A percentile compares a stretch with the other conserved stretches of the same genome.
Conservation (phyloP, 139 green algal species). For the Deuterostichococcus epilithicus region DNA sequence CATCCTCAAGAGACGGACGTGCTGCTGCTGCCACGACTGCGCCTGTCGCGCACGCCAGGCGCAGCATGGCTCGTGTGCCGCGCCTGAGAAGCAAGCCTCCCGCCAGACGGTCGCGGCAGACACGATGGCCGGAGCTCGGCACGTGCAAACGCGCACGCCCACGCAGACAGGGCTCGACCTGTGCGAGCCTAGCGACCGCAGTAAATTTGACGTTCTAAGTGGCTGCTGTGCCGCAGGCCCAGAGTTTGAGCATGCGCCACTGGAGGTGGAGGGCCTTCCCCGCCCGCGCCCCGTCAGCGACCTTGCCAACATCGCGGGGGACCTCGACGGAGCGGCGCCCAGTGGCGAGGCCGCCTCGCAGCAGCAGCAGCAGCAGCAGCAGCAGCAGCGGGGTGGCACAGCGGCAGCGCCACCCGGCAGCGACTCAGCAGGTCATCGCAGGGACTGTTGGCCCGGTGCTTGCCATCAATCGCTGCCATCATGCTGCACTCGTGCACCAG, state of each 20-base stretch:
- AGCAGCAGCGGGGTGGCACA: too few species aligned
- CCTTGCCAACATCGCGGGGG: neutral
- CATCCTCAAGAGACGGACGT: neutral
- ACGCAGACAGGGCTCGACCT: neutral
- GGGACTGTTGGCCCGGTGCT: too few species aligned
- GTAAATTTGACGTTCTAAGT: neutral
- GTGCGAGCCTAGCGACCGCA: neutral
- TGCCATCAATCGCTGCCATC: too few species aligned
- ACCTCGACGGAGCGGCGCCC: too few species aligned
- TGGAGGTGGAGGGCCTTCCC: conserved; percentile 19
- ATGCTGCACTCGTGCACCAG: too few species aligned
- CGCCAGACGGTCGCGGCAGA: neutral
- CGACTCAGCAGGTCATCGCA: too few species aligned
- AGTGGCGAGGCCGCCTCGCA: too few species aligned
- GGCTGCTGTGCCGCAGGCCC: neutral
- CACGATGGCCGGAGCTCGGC: neutral
- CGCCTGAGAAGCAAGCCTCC: neutral
- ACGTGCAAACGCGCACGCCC: neutral
- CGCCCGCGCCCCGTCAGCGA: conserved; percentile 19
- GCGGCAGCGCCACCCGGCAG: too few species aligned
- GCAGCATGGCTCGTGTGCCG: neutral
- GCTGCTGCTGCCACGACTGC: neutral
- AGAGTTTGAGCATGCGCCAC: conserved; percentile 11
- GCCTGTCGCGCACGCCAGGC: neutral
- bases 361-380: too few species aligned